phyloP scores from a whole-genome alignment of 805 yeast genomes.

The Kuraishia hungarica region DNA sequence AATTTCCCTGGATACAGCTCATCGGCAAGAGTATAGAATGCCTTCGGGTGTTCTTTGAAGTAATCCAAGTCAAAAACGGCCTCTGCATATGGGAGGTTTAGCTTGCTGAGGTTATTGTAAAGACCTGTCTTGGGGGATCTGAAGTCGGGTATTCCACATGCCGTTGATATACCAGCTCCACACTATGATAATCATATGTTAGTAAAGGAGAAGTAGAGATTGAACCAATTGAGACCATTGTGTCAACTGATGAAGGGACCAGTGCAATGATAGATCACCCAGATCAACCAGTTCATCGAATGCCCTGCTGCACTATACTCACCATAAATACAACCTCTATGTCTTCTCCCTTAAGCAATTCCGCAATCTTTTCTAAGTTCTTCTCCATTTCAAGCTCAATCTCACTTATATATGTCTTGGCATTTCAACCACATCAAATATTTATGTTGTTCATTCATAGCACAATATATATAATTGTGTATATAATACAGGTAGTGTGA shows the following conservation, averaged over 20 bases:
- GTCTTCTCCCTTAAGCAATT: conserved; percentile 13
- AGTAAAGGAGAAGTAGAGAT: too few species aligned
- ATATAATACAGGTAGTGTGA: too few species aligned
- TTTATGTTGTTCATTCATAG: too few species aligned
- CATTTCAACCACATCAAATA: too few species aligned
- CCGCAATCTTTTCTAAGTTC: conserved; percentile 13
- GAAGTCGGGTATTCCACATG: conserved; percentile 94
- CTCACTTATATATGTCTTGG: background rate
- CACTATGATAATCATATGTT: too few species aligned
- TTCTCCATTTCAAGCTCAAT: conserved; percentile 12
- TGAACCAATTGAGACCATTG: too few species aligned
- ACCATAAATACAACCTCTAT: conserved; percentile 54
- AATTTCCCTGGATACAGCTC: conserved; percentile 88
- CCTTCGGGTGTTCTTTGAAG: conserved; percentile 66
- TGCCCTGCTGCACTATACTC: background rate
- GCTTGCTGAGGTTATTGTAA: conserved; percentile 66
- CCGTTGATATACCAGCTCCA: conserved; percentile 93
- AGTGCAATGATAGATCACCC: too few species aligned
- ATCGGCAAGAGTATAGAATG: conserved; percentile 76
- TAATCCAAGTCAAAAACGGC: conserved; percentile 91
- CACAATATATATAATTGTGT: too few species aligned
- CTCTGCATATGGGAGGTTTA: conserved; percentile 84
- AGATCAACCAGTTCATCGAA: too few species aligned
- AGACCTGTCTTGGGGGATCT: conserved; percentile 86
- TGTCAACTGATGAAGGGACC: too few species aligned